Conservation (phyloP, 306 rosid genomes). For the Vigna hirtella region DNA sequence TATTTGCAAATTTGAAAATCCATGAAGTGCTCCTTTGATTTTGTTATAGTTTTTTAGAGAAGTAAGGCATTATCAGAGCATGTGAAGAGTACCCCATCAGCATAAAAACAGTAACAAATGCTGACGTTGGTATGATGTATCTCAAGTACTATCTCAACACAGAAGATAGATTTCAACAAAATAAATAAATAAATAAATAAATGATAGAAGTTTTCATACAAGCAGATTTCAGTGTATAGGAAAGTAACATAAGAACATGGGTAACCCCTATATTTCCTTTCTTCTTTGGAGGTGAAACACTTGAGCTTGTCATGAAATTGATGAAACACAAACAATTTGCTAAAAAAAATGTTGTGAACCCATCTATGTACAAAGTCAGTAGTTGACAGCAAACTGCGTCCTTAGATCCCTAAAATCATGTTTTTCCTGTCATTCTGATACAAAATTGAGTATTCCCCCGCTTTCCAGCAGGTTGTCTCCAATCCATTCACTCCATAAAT, state of each 20-base stretch:
- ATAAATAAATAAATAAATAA: conserved; percentile 45
- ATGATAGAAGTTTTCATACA: conserved; percentile 43
- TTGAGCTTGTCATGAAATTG: conserved; percentile 44
- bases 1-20: not conserved
- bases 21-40: too few species aligned
- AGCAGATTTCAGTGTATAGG: conserved; percentile 18
- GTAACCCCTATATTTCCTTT: conserved; percentile 45
- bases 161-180: not conserved
- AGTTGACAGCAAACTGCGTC: conserved; percentile 47
- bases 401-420: conserved; percentile 39
- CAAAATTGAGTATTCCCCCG: conserved; percentile 49
- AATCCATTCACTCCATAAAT: conserved; percentile 25
- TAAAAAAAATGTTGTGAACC: conserved; percentile 47
- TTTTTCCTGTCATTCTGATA: conserved; percentile 51
- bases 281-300: conserved; percentile 48
- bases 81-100: not conserved
- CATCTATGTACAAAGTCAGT: conserved; percentile 55
- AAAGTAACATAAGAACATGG: conserved; percentile 37
- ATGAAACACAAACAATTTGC: conserved; percentile 46
- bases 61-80: not conserved
- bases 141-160: not conserved
- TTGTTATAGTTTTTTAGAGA: too few species aligned
- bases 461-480: conserved; percentile 21
- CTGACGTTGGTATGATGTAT: not conserved
- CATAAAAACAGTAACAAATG: not conserved